Base-by-base conservation (phyloP, 2,329 filamentous ascomycete species). In the Colletotrichum truncatum region DNA sequence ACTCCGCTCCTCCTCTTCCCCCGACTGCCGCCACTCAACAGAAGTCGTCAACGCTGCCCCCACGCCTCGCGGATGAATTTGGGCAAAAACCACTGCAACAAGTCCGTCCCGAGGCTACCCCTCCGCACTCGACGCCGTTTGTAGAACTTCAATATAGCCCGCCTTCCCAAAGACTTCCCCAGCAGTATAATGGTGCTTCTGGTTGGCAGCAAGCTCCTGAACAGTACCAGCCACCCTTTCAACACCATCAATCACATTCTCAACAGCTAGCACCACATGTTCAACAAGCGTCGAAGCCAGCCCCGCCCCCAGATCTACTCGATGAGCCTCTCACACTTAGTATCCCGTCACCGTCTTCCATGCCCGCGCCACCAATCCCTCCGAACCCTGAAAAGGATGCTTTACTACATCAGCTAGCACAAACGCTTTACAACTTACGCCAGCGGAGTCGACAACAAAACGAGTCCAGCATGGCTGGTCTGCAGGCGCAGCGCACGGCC, bases 341-440 rank as follows among this genome's bases (percentile, higher is more conserved):
- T 14, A 79, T 86, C 11, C 82, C 86, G 3, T 77, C 82, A 1
- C 76, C 80, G 4, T 79, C 82, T 1, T 80, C 84, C 21, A 75
- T 89, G 7, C 85, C 91, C 6, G 88, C 93, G 1, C 95, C 96
- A 1, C 94, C 95, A 0, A 93, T 98, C 30, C 95, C 96, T 0
- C 94, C 94, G 0, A 99, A 99, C 73, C 96, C 96, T 0, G 93
- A 98, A 78, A 98, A 97, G 75, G 94, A 98, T 76, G 91, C 92
- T 18, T 87, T 98, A 14, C 85, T 97, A 3, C 86, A 87, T 56
- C 91, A 94, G 45, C 86, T 98, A 28, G 93, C 91, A 34, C 83
- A 86, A 60, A 87, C 89, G 0, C 82, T 98, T 3, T 84, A 89
- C 58, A 81, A 87, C 38, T 89, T 92, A 67, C 89, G 94, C 14